Evolutionary conservation across 2,329 filamentous ascomycete species (phyloP).

Genomic region (Ceratocystis diversiconidia): DNA sequence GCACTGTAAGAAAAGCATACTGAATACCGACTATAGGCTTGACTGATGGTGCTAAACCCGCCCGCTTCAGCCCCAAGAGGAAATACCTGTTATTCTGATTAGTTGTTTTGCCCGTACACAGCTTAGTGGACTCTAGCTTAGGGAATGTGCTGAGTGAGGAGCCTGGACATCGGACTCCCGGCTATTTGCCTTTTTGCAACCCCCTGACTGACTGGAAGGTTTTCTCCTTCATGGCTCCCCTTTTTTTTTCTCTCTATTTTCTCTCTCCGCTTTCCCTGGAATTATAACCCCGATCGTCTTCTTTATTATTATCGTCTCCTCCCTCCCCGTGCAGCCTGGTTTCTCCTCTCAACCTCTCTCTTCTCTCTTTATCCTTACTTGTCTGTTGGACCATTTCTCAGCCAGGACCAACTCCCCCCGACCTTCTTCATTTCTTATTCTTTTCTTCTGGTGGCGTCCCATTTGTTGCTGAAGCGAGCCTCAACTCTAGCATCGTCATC

Average conservation of each 20-base stretch:
- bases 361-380: background rate
- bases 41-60: background rate
- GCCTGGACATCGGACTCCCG: background rate
- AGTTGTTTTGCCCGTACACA: too few species aligned
- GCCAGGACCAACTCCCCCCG: background rate
- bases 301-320: slow-evolving; percentile 7
- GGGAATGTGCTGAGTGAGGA: background rate
- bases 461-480: background rate
- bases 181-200: background rate
- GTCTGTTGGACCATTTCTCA: background rate
- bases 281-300: background rate
- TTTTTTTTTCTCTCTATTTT: slow-evolving; percentile 7
- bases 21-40: background rate
- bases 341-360: background rate
- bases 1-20: background rate
- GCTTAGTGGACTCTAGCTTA: background rate
- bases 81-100: too few species aligned
- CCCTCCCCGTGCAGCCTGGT: background rate
- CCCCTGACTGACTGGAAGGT: background rate
- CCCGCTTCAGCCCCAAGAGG: background rate
- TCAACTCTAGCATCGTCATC: background rate
- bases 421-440: background rate
- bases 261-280: background rate
- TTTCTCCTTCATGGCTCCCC: background rate
- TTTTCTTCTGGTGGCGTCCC: background rate